Conservation (phyloP, 257 asterid genomes). For the Nicotiana undulata region DNA sequence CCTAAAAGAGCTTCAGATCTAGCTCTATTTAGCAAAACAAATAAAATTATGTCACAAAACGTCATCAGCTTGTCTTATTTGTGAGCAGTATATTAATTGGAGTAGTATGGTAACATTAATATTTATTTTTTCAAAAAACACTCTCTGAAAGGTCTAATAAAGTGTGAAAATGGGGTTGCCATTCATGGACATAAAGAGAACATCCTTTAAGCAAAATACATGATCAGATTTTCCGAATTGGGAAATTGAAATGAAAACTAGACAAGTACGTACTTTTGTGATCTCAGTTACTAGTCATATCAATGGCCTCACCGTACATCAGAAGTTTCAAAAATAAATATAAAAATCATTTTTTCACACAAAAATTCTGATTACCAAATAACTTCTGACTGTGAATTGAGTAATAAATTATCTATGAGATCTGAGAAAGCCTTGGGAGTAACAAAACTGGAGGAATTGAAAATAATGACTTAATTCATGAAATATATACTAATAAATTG, state of each 20-base stretch:
- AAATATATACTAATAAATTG: no score
- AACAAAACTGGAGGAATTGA: background rate
- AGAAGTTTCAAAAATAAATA: background rate
- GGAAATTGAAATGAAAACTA: background rate
- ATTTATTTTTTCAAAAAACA: background rate
- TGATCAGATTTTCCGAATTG: background rate
- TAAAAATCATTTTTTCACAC: background rate
- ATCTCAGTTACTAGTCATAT: slow-evolving; percentile 7
- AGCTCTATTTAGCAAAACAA: background rate
- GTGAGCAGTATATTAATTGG: background rate
- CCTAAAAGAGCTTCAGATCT: background rate
- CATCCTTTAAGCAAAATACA: background rate
- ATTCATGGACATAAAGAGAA: background rate
- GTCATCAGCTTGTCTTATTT: background rate
- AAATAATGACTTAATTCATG: background rate
- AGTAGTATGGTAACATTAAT: background rate
- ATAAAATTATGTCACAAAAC: background rate
- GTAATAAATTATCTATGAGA: slow-evolving; percentile 7
- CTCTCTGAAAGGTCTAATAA: background rate
- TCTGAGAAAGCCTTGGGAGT: slow-evolving; percentile 8
- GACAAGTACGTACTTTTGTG: background rate
- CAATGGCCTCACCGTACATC: slow-evolving; percentile 1
- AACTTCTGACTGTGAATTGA: background rate
- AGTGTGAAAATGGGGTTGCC: background rate
- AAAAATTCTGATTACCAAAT: background rate